These are phyloP conservation scores for Aspergillus tanneri DNA, from an alignment of 2,329 filamentous ascomycete genomes.

Conservation along the genomic window DNA sequence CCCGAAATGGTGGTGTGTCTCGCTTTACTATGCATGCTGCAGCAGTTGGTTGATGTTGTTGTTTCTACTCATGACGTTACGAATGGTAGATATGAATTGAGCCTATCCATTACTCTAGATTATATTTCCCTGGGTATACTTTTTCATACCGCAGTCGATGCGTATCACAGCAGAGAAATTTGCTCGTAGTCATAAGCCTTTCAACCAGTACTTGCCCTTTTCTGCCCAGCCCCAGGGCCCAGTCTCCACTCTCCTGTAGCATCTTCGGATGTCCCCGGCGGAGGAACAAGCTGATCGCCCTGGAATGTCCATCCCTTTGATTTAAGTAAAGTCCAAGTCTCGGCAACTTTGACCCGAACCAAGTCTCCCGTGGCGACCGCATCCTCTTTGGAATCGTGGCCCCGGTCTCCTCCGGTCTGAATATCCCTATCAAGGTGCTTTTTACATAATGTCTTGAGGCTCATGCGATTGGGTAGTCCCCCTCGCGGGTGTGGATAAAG, in stretches of 20 bases:
- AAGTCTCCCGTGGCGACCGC: constrained; percentile 85
- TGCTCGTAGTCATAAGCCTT: not conserved
- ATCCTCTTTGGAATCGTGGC: constrained; percentile 92
- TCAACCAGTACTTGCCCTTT: constrained; percentile 22
- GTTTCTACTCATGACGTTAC: constrained; percentile 33
- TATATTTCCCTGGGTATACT: constrained; percentile 1
- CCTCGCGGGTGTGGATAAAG: constrained; percentile 76
- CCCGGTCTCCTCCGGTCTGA: constrained; percentile 64
- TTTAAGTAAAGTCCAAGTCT: constrained; percentile 68
- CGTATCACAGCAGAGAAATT: too few relatives aligned
- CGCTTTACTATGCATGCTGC: constrained; percentile 3
- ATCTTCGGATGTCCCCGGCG: constrained; percentile 21
- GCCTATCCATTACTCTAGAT: constrained; percentile 21
- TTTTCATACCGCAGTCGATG: too few relatives aligned
- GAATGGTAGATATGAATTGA: constrained; percentile 33
- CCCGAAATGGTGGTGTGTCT: constrained; percentile 16
- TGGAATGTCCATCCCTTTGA: constrained; percentile 65
- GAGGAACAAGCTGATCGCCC: constrained; percentile 45
- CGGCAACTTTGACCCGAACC: constrained; percentile 67
- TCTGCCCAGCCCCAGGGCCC: constrained; percentile 26
- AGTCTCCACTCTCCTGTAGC: constrained; percentile 14
- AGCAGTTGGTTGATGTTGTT: constrained; percentile 9
- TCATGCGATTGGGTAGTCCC: constrained; percentile 73
- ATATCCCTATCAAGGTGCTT: constrained; percentile 72
- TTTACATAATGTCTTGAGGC: constrained; percentile 72